Evolutionary conservation across 2,329 filamentous ascomycete species (phyloP), one percentile per base, ranked within the genome.

Genomic region (Orbilia blumenaviensis): DNA sequence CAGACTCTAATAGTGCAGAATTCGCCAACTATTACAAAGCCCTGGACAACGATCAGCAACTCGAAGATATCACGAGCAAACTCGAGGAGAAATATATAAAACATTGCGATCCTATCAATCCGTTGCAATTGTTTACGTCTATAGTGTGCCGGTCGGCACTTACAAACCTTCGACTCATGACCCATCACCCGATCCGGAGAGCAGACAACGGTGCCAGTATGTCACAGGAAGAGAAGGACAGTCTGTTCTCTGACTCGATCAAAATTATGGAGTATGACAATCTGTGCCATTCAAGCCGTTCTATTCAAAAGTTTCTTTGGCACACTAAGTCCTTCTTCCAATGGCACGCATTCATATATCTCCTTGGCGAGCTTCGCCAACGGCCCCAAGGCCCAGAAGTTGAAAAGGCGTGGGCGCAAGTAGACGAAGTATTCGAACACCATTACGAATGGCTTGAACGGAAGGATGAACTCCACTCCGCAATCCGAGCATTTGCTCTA

Each of bases 61-160:
- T 85, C 12, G 78, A 81, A 27, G 83, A 84, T 38, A 82, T 86
- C 4, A 85, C 87, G 67, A 79, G 79, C 1, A 80, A 79, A 3
- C 78, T 85, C 21, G 84, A 86, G 63, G 80, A 81, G 36, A 84
- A 83, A 7, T 85, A 82, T 61, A 79, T 86, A 8, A 81, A 84
- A 2, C 85, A 85, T 76, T 85, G 84, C 78, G 84, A 86, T 62
- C 80, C 84, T 1, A 75, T 83, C 10, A 81, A 83, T 16, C 84
- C 84, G 0, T 66, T 84, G 0, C 84, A 85, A 60, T 66, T 79
- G 79, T 50, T 82, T 27, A 80, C 81, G 10, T 77, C 81, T 18
- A 77, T 78, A 48, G 56, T 81, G 14, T 81, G 79, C 3, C 76
- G 81, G 23, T 80, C 80, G 0, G 81, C 80, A 0, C 79, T 81